Conservation (phyloP, 2,329 filamentous ascomycete genomes). For the Hymenoscyphus fraxineus region DNA sequence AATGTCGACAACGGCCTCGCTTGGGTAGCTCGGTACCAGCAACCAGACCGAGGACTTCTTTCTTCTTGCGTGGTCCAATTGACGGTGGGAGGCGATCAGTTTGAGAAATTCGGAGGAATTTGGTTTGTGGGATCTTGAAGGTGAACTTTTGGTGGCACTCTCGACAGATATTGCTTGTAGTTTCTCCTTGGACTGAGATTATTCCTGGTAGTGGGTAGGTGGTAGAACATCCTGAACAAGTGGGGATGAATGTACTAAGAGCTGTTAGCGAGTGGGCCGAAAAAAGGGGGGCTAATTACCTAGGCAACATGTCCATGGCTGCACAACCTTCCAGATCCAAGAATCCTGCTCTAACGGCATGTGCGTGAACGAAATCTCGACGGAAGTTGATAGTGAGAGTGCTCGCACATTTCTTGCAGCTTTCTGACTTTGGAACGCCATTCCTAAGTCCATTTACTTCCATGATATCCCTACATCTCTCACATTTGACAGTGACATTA, state of each 20-base stretch:
- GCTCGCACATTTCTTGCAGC: conserved; percentile 58
- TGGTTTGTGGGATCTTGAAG: conserved; percentile 73
- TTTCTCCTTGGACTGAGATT: conserved; percentile 69
- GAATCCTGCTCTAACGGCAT: conserved; percentile 73
- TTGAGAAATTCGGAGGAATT: conserved; percentile 68
- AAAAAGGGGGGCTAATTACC: conserved; percentile 39
- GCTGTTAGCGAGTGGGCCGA: conserved; percentile 2
- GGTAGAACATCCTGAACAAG: conserved; percentile 72
- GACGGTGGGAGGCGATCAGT: conserved; percentile 39
- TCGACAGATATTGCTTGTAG: conserved; percentile 69
- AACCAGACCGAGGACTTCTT: conserved; percentile 54
- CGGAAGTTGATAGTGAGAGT: conserved; percentile 54
- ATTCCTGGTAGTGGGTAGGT: conserved; percentile 59
- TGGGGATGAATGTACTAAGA: conserved; percentile 69
- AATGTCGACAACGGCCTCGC: conserved; percentile 54
- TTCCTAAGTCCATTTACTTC: conserved; percentile 66
- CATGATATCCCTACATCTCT: conserved; percentile 69
- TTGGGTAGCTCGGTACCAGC: conserved; percentile 53
- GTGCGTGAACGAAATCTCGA: conserved; percentile 66
- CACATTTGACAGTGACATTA: conserved; percentile 70
- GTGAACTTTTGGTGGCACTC: conserved; percentile 77
- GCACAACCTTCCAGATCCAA: conserved; percentile 73
- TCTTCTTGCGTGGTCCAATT: conserved; percentile 40
- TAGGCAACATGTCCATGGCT: conserved; percentile 70
- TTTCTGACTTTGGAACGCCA: conserved; percentile 46